Evolutionary conservation across 768 basidiomycete genomes (phyloP).

Genomic region (Roridomyces roridus): DNA sequence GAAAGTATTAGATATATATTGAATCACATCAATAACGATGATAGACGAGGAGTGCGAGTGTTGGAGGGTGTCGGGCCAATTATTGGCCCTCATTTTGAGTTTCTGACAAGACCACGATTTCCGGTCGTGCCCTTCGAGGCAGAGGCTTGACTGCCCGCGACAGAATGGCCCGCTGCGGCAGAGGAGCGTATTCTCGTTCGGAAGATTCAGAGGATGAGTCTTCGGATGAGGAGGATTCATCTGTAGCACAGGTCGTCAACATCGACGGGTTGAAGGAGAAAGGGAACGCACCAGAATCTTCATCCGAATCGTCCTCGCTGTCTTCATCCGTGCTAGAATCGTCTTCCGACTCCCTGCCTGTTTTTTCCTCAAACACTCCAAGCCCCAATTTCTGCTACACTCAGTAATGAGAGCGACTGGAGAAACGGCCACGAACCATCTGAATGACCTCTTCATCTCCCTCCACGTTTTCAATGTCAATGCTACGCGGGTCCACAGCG

Average conservation of each 20-base stretch:
- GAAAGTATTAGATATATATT: neutral
- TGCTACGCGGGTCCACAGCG: constrained; percentile 41
- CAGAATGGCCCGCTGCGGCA: constrained; percentile 16
- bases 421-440: constrained; percentile 39
- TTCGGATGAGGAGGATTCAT: neutral
- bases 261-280: neutral
- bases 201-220: neutral
- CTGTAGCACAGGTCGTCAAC: neutral
- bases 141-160: constrained; percentile 7
- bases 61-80: too few relatives aligned
- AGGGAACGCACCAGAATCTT: constrained; percentile 5
- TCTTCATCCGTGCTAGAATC: neutral
- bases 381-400: constrained; percentile 44
- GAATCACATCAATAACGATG: too few relatives aligned
- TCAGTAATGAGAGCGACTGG: neutral
- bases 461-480: constrained; percentile 55
- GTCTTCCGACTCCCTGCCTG: constrained; percentile 7
- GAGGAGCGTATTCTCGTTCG: constrained; percentile 6
- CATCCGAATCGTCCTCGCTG: neutral
- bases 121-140: constrained; percentile 1
- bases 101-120: constrained; percentile 15
- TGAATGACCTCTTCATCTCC: constrained; percentile 46
- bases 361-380: constrained; percentile 43
- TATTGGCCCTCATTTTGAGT: neutral
- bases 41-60: too few relatives aligned